Base-by-base conservation (phyloP, 495 filamentous ascomycete species). In the Parachaetomium inaequale region DNA sequence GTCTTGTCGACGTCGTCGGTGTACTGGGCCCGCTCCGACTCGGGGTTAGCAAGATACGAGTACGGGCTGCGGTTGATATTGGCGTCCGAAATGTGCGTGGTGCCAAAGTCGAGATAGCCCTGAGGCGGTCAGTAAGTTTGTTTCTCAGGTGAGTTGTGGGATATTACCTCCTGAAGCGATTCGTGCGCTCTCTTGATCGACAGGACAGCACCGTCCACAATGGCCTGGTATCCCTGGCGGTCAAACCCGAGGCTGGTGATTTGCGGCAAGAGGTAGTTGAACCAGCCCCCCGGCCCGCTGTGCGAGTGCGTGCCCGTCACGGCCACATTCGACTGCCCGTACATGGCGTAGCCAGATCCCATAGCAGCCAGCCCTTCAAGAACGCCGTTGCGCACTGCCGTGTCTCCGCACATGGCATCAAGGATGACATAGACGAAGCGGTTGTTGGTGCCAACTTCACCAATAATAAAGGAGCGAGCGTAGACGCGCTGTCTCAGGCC, bases 241-340 rank as follows among this genome's bases (percentile, higher is more conserved):
- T 91, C 82, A 61, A 96, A 97, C 0, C 94, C 94, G 47, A 85
- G 78, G 60, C 88, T 92, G 0, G 94, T 96, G 63, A 98, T 85
- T 70, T 97, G 94, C 5, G 93, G 93, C 11, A 98, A 81, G 17
- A 98, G 82, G 71, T 98, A 98, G 68, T 98, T 98, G 68, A 94
- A 84, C 92, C 92, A 98, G 34, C 89, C 94, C 0, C 91, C 94
- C 19, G 93, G 92, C 0, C 91, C 93, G 34, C 92, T 89, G 73
- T 98, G 94, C 4, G 88, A 90, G 71, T 98, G 94, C 0, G 94
- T 97, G 28, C 93, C 94, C 2, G 89, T 93, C 21, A 98, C 79
- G 15, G 94, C 94, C 47, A 98, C 74, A 69, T 97, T 98, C 56
- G 82, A 79, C 63, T 87, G 83, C 28, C 83, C 84, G 71, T 97